Evolutionary conservation across 1,284 basidiomycete genomes (phyloP), one percentile per base, ranked within the genome.

Genomic region (Sphaerobolus stellatus): DNA sequence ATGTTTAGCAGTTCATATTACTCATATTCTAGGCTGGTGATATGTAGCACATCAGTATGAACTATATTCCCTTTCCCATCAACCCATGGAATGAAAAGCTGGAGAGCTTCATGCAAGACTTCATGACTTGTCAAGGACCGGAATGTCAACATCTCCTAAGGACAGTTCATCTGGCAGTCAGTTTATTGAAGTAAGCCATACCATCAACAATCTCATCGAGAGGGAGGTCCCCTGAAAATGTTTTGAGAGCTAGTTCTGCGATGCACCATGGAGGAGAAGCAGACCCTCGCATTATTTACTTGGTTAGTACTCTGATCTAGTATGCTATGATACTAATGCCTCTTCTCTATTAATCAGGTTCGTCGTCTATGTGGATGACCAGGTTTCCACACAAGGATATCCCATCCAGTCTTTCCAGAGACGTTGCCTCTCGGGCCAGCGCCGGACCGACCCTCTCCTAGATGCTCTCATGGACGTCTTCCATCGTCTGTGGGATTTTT

Each of bases 321-420:
- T 9, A 9, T 20, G 31, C 18, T 28, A 20, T 11, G 3, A 11
- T 6, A 51, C 16, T 28, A 18, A 24, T 31, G 9, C 24, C 13
- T 5, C 20, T 3, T 48, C 44, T n/a, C n/a, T n/a, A n/a, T n/a
- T n/a, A n/a, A 43, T 14, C 16, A 33, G 52, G 52, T 53, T 22
- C 18, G 18, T 46, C 5, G 47, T 53, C 14, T 53, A 48, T 18
- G 45, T 48, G 11, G 52, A 53, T 24, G 52, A 53, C 45, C 18
- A 30, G 25, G 43, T 33, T 8, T 18, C 44, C n/a, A 53, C 25
- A 25, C 30, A 53, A 13, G 43, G 43, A 11, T 22, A 27, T 33
- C 4, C 45, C 14, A 33, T 53, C 45, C 20, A 33, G 27, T 29
- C 29, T 16, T 53, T 53, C 20, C 31, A 13, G 11, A n/a, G 27